Percentiles rank a stretch among this genome's conserved stretches.
phyloP scores from a whole-genome alignment of 2,329 filamentous ascomycete species.

The Dendrostoma leiphaemia region DNA sequence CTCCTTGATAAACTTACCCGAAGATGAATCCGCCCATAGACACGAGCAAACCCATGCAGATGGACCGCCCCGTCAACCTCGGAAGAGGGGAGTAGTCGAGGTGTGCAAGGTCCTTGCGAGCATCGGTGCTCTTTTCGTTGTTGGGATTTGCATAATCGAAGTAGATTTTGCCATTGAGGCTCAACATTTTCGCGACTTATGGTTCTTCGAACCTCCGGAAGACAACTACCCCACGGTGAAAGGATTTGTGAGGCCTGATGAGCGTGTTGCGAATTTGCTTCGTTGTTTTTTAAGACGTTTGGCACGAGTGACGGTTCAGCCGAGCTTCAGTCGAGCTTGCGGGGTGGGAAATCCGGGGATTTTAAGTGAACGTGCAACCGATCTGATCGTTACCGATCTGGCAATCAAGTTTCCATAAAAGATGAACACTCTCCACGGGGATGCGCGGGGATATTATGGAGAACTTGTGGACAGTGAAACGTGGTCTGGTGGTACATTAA shows the following conservation, averaged over 20 bases:
- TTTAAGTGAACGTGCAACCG: no score
- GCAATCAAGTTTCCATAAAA: background rate
- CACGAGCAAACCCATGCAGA: conserved; percentile 38
- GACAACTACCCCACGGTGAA: no score
- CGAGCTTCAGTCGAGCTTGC: no score
- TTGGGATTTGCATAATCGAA: conserved; percentile 44
- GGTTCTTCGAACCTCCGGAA: no score
- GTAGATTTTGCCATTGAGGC: conserved; percentile 25
- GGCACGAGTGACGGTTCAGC: no score
- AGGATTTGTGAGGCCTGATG: no score
- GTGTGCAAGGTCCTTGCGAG: conserved; percentile 33
- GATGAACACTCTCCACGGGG: background rate
- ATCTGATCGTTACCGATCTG: background rate
- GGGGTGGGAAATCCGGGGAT: no score
- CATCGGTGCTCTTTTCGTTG: conserved; percentile 33
- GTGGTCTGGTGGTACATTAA: background rate
- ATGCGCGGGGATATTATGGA: conserved; percentile 2
- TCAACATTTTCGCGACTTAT: conserved; percentile 6
- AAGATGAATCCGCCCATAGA: conserved; percentile 44
- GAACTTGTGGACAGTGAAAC: background rate
- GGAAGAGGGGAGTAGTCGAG: conserved; percentile 45
- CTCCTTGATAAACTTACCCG: conserved; percentile 27
- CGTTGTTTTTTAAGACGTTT: no score
- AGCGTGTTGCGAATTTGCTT: no score
- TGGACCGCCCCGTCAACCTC: conserved; percentile 35